phyloP scores from a whole-genome alignment of 768 basidiomycete genomes.

The Leccinum disarticulatum region DNA sequence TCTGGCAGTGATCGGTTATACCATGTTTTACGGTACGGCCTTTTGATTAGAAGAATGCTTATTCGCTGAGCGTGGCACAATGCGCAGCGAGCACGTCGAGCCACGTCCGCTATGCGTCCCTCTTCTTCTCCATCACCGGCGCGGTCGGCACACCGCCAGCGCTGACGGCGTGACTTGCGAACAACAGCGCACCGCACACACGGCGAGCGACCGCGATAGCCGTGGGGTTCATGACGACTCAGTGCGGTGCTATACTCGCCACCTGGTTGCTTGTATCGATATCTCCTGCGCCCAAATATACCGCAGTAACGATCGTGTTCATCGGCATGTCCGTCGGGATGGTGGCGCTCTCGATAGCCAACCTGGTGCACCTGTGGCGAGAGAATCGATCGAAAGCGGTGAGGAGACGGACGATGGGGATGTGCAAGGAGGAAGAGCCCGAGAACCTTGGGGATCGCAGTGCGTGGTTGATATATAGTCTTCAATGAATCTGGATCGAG shows the following conservation, averaged over 20 bases:
- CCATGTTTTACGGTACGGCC: conserved; percentile 51
- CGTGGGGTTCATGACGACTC: background rate
- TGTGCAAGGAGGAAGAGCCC: background rate
- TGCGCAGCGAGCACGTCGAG: background rate
- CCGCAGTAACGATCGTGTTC: background rate
- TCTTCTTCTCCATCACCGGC: background rate
- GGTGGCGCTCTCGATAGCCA: background rate
- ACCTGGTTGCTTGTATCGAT: background rate
- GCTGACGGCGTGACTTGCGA: background rate
- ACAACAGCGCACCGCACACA: background rate
- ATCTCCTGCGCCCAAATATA: background rate
- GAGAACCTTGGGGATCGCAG: background rate
- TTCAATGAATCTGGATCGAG: background rate
- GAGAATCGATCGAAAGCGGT: background rate
- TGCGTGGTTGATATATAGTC: background rate
- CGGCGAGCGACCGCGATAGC: background rate
- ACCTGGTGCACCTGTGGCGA: background rate
- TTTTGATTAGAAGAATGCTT: background rate
- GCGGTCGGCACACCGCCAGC: background rate
- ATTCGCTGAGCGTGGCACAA: background rate
- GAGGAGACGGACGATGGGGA: background rate
- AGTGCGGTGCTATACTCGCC: background rate
- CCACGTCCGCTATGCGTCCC: background rate
- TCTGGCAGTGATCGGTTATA: conserved; percentile 50
- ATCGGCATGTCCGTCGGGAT: background rate